These are phyloP conservation scores for Penicillium steckii DNA, from an alignment of 495 filamentous ascomycete genomes.

Conservation along the genomic window DNA sequence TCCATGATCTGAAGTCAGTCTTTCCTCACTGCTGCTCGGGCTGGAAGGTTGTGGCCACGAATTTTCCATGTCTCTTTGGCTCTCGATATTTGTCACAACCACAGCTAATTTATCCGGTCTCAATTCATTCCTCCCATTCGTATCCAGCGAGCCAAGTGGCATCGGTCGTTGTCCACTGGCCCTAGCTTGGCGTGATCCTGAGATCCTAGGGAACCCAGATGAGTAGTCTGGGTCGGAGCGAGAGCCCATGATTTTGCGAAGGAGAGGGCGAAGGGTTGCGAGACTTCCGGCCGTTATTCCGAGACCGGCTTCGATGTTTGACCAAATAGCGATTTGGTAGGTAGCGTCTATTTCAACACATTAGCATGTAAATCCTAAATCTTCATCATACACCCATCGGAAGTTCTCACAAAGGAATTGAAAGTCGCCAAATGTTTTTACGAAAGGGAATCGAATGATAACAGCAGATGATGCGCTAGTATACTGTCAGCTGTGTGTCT, in stretches of 20 bases:
- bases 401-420: conserved; percentile 39
- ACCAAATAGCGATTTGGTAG: conserved; percentile 45
- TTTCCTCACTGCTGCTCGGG: conserved; percentile 36
- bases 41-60: conserved; percentile 20
- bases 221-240: conserved; percentile 20
- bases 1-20: conserved; percentile 21
- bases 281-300: conserved; percentile 49
- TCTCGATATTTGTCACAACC: conserved; percentile 39
- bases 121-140: conserved; percentile 14
- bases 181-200: conserved; percentile 18
- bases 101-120: conserved; percentile 42
- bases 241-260: conserved; percentile 36
- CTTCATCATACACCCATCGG: neutral
- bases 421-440: conserved; percentile 33
- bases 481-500: conserved; percentile 1
- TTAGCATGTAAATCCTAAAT: neutral
- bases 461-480: conserved; percentile 40
- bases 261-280: conserved; percentile 46
- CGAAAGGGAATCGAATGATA: conserved; percentile 41
- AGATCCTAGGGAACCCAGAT: conserved; percentile 23
- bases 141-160: conserved; percentile 36
- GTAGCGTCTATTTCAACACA: conserved; percentile 33
- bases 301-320: conserved; percentile 42
- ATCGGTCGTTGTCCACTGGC: conserved; percentile 16
- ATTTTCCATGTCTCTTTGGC: conserved; percentile 24